Base-by-base conservation (phyloP, 73 alveolate genomes). In the Blepharisma japonicum region DNA sequence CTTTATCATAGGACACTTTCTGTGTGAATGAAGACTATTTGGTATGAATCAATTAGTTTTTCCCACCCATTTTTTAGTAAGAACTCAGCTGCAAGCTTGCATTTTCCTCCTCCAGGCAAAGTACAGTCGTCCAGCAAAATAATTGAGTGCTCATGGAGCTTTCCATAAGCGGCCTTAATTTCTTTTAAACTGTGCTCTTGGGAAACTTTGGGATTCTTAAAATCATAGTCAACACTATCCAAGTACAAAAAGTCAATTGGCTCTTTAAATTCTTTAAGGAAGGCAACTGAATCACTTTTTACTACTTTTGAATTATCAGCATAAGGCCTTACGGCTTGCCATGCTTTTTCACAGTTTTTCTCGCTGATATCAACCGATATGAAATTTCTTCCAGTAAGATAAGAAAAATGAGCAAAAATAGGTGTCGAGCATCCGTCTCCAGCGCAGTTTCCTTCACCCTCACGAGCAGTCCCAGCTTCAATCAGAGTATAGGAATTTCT, bases 401-500 rank as follows among this genome's bases (percentile, higher is more conserved):
- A 14, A 14, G 67, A 11, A 20, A 53, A 14, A 53, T 53, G 67
- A 53, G 27, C 67, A 4, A 53, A 53, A 14, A 53, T 53, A 2
- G 23, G 67, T 53, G 67, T 53, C 23, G 67, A 53, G 23, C 67
- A 53, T 53, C 67, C 67, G 2, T 53, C 67, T 14, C n/a, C 67
- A 20, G n/a, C 67, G 23, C 67, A 53, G n/a, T 3, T 20, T 53
- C 23, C 23, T 53, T 53, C 67, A 2, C 67, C 67, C n/a, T 53
- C n/a, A 14, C 67, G 67, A 14, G 67, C n/a, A 14, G 67, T 53
- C 4, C 67, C 67, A 14, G 67, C 23, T 53, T 53, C 67, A 53
- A 53, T 20, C 23, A 53, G 4, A 32, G 42, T 32, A 32, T 32
- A 32, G 42, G 42, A 32, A 32, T 32, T 32, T 3, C 42, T 32